Evolutionary conservation across 2,329 filamentous ascomycete genomes (phyloP), one percentile per base, ranked within the genome.

Genomic region (Nemania sp.): DNA sequence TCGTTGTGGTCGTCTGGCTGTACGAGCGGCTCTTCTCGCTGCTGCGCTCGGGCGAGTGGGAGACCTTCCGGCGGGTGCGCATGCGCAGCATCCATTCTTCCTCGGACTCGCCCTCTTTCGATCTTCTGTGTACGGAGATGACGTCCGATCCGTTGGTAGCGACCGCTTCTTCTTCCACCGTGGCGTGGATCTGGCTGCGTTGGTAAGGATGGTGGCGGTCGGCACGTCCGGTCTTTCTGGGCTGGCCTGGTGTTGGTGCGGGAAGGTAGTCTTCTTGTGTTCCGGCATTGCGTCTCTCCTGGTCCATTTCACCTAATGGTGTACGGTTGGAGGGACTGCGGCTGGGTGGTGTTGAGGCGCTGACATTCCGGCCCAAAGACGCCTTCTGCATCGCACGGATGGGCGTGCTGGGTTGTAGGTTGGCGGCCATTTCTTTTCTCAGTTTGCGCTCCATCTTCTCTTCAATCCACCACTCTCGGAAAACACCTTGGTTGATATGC

Each of bases 401-500:
- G 53, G 79, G 85, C 46, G 83, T 87, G 72, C 77, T 84, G 43
- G 83, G 82, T 20, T 73, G 68, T 14, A 71, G 65, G 51, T 76
- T 77, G 33, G 76, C 73, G 20, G 80, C 76, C 65, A 83, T 75
- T 68, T 86, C 82, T 69, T 81, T 83, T 41, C 82, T 75, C 49
- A 86, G 74, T 70, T 81, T 84, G 50, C 80, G 84, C 72, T 91
- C 88, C 53, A 93, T 76, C 68, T 91, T 89, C 75, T 93, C 89
- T 75, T 91, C 91, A 66, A 94, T 82, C 90, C 92, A 97, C 94
- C 94, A 99, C 73, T 97, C 91, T n/a, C 94, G 85, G 84, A 99
- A 99, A 30, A 89, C 87, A 30, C 89, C 89, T 74, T 99, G 94
- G 76, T 99, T 97, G 59, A 99, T 82, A 70, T 99, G 94, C 49